Conservation (phyloP, 2,329 filamentous ascomycete species). For the Tolypocladium inflatum region DNA sequence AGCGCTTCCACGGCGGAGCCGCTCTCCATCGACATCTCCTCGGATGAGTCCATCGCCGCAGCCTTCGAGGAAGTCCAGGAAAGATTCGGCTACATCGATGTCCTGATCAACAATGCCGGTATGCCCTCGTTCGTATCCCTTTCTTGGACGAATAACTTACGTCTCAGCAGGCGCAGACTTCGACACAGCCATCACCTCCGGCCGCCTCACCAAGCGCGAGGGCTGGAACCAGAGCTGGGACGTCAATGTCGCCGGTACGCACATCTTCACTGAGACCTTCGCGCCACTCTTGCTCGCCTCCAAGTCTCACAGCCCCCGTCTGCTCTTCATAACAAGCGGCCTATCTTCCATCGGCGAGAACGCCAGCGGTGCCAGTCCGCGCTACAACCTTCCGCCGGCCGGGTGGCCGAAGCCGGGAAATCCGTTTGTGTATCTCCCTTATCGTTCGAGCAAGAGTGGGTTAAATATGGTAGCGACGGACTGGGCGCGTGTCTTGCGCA, state of each 20-base stretch:
- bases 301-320: not conserved
- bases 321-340: not conserved
- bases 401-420: not conserved
- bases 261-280: not conserved
- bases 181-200: not conserved
- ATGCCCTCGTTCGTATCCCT: not conserved
- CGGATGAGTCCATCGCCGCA: not conserved
- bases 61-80: not conserved
- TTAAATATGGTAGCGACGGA: slow-evolving; percentile 6
- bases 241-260: slow-evolving; percentile 1
- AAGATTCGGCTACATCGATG: not conserved
- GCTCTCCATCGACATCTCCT: not conserved
- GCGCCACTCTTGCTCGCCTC: not conserved
- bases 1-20: not conserved
- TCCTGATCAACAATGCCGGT: not conserved
- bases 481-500: slow-evolving; percentile 1
- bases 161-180: not conserved
- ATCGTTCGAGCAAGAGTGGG: slow-evolving; percentile 2
- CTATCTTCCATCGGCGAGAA: not conserved
- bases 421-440: not conserved
- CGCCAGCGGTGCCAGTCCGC: not conserved
- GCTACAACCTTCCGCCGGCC: not conserved
- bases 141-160: not conserved
- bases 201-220: not conserved
- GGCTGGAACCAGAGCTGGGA: not conserved